Base-by-base conservation (phyloP, 2,329 filamentous ascomycete genomes). In the Graphium sp. region DNA sequence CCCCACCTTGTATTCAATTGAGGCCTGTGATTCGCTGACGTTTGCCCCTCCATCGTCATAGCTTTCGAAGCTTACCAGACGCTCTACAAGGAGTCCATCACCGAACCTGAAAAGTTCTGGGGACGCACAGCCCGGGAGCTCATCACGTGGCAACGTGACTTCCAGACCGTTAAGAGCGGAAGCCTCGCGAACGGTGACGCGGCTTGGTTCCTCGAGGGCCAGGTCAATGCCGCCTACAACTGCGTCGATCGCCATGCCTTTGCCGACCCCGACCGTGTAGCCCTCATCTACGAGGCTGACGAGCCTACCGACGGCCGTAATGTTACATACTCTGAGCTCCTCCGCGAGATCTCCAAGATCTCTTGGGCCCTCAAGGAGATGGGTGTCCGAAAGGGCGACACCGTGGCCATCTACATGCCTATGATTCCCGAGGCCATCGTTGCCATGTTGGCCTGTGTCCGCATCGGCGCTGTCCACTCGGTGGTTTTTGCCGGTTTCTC, bases 401-500 rank as follows among this genome's bases (percentile, higher is more conserved):
- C 85, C 5, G 85, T 98, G 32, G 89, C 84, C 37, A 80, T 98
- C 40, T 98, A 98, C 62, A 60, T 98, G 39, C 89, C 89, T 51
- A 98, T 98, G 89, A 93, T 98, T 53, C 89, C 89, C 32, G 87
- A 98, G 56, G 89, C 89, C 6, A 45, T 98, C 33, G 65, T 98
- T 44, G 78, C 89, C 30, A 81, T 98, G 53, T 65, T 98, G 32
- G 89, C 89, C 35, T 91, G 85, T 53, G 61, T 75, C 21, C 82
- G 89, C 48, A 92, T 98, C 42, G 89, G 89, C 36, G 89, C 89
- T 22, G 69, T 98, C 14, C 89, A 98, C 68, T 95, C 89, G 0
- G 87, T 98, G 31, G 79, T 98, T 39, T 98, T 98, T 47, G 89
- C 89, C 32, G 89, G 89, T 34, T 98, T 98, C 66, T 94, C 85